Base-by-base conservation (phyloP, 345 rosid genomes). In the Angophora floribunda region DNA sequence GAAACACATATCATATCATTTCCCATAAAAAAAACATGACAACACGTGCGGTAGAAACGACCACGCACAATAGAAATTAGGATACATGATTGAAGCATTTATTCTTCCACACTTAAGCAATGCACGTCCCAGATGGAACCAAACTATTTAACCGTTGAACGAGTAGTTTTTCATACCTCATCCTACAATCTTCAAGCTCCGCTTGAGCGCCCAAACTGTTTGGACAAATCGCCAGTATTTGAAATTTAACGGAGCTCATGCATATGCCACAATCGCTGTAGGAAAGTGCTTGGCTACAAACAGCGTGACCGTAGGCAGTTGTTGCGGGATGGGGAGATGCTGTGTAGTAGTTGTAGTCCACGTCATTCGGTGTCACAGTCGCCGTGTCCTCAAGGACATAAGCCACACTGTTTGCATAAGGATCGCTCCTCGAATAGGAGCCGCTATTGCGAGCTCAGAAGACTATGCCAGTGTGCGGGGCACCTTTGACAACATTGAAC, bases 81-180 rank as follows among this genome's bases (percentile, higher is more conserved):
- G 79, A 32, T 32, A 32, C 24, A 17, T 14, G 44, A 30, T 19
- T 65, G n/a, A 65, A 65, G 78, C 32, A 30, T 1, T 30, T 30
- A 30, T 0, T 65, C 19, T n/a, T n/a, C 36, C 32, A 14, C 41
- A n/a, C 78, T n/a, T 13, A 7, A 30, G 41, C 41, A 65, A 14
- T 0, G 0, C 78, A 13, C 32, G 16, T 65, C 78, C 10, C 1
- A 0, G 1, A 15, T 4, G 78, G 78, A 0, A 0, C 78, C 78
- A 30, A 7, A 14, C 78, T 30, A 67, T 0, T 0, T 0, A 30
- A 65, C 41, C 21, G 9, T 32, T 65, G 44, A 65, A 65, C 15
- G 17, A 0, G 44, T 16, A 67, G 79, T 8, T 67, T 67, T 32
- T 15, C 5, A 0, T 67, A 32, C 6, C 45, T 30, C 79, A 67